phyloP scores from a whole-genome alignment of 1,139 yeast genomes.

The Kodamaea derodonti region DNA sequence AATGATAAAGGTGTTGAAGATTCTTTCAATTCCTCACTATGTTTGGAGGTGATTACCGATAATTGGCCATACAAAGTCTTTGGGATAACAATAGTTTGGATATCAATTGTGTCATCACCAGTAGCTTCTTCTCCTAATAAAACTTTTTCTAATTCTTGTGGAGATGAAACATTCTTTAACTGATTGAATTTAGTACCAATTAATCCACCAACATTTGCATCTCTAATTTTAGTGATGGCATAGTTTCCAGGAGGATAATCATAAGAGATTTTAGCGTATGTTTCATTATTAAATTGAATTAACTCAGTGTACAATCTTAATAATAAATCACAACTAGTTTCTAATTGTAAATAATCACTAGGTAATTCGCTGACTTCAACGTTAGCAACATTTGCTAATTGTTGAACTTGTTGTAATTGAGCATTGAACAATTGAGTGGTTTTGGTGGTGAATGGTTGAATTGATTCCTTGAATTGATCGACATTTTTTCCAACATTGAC shows the following conservation, averaged over 20 bases:
- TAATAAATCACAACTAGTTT: conserved; percentile 60
- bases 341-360: conserved; percentile 64
- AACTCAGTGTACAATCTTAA: conserved; percentile 58
- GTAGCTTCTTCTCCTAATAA: conserved; percentile 25
- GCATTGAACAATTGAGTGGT: conserved; percentile 35
- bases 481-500: conserved; percentile 38
- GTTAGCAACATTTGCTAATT: conserved; percentile 31
- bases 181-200: conserved; percentile 53
- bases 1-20: conserved; percentile 48
- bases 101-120: conserved; percentile 17
- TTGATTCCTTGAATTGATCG: conserved; percentile 38
- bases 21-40: conserved; percentile 39
- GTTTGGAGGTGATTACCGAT: conserved; percentile 31
- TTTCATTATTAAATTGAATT: conserved; percentile 52
- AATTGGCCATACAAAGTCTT: conserved; percentile 46
- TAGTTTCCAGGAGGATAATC: conserved; percentile 71
- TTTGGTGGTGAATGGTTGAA: conserved; percentile 43
- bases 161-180: conserved; percentile 56
- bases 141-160: conserved; percentile 60
- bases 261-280: conserved; percentile 62
- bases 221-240: conserved; percentile 43
- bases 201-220: conserved; percentile 58
- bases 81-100: conserved; percentile 38
- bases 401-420: conserved; percentile 44
- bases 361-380: conserved; percentile 63